These are phyloP conservation scores for Jacaranda copaia DNA, from an alignment of 257 asterid genomes.

Conservation along the genomic window DNA sequence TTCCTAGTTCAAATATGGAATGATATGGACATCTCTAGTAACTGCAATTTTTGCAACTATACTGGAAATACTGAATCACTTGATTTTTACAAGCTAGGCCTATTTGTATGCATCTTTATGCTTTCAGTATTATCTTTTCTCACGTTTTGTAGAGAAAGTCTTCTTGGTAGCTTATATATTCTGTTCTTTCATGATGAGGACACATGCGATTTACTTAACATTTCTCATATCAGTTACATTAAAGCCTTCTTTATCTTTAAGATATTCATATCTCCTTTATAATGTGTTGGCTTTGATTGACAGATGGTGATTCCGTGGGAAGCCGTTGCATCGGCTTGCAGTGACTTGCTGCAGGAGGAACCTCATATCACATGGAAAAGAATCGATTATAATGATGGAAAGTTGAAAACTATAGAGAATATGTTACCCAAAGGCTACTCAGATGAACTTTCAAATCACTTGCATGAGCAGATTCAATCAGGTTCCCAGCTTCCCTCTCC, in stretches of 20 bases:
- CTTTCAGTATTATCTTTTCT: conserved; percentile 2
- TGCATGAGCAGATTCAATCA: conserved; percentile 44
- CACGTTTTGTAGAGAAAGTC: conserved; percentile 2
- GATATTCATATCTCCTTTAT: conserved; percentile 24
- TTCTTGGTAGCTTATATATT: background rate
- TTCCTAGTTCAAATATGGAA: background rate
- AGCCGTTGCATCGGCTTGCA: conserved; percentile 83
- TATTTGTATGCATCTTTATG: conserved; percentile 4
- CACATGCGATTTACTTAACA: conserved; percentile 1
- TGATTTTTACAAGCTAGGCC: background rate
- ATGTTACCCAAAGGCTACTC: conserved; percentile 31
- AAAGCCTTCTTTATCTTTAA: conserved; percentile 10
- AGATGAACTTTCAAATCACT: conserved; percentile 43
- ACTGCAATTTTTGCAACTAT: background rate
- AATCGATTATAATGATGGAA: conserved; percentile 44
- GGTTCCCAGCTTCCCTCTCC: conserved; percentile 52
- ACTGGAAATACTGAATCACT: conserved; percentile 5
- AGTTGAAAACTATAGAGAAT: conserved; percentile 46
- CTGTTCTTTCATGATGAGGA: background rate
- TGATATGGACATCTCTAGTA: background rate
- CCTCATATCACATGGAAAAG: conserved; percentile 52
- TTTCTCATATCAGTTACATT: background rate
- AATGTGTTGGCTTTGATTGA: conserved; percentile 45
- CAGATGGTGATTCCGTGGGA: conserved; percentile 99
- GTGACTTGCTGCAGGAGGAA: conserved; percentile 63